These are phyloP conservation scores for Metarhizium humberi DNA, from an alignment of 2,329 filamentous ascomycete genomes.

Conservation along the genomic window DNA sequence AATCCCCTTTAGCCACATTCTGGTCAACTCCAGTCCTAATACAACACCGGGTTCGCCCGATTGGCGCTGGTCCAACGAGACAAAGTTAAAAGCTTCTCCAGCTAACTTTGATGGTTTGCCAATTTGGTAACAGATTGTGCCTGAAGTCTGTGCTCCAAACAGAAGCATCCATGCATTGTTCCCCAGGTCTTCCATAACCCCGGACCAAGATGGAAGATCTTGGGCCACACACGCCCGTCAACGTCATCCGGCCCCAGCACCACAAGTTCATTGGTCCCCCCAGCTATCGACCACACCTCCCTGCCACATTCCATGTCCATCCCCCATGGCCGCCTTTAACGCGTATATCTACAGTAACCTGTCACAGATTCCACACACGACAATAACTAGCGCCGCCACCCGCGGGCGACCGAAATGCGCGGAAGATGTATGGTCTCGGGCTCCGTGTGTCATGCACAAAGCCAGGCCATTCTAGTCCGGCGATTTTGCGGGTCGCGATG, in stretches of 20 bases:
- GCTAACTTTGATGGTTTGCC: background rate
- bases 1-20: background rate
- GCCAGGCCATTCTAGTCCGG: background rate
- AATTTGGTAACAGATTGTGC: background rate
- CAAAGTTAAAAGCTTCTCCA: background rate
- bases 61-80: background rate
- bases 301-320: background rate
- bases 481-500: background rate
- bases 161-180: background rate
- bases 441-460: background rate
- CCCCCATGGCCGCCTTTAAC: background rate
- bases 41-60: background rate
- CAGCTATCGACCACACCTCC: background rate
- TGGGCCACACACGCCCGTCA: background rate
- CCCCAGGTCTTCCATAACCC: background rate
- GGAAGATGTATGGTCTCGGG: slow-evolving; percentile 3
- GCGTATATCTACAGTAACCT: background rate
- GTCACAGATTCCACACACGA: background rate
- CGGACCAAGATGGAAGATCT: background rate
- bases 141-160: background rate
- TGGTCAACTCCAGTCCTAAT: background rate
- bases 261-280: background rate
- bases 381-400: background rate
- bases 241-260: background rate
- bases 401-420: slow-evolving; percentile 4